These are phyloP conservation scores for Podila clonocystis DNA, from an alignment of 192 early-diverging fungal species.

Conservation along the genomic window DNA sequence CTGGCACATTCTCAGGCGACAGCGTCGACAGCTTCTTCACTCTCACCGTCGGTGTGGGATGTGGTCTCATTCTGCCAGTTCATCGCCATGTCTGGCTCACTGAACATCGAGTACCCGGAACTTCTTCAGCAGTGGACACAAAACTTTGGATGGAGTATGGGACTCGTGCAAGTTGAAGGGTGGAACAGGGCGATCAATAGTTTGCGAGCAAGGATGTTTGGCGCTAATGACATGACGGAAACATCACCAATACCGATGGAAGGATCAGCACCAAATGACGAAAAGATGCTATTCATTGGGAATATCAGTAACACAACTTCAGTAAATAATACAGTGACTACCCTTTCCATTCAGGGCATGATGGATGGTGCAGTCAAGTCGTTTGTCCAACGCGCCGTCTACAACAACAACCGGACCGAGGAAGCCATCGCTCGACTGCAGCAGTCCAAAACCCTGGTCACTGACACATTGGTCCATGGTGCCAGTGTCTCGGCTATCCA, in stretches of 20 bases:
- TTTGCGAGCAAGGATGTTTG: slow-evolving; percentile 16
- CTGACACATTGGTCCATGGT: background rate
- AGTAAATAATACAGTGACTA: background rate
- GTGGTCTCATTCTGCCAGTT: slow-evolving; percentile 51
- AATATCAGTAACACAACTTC: background rate
- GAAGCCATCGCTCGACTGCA: background rate
- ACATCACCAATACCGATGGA: background rate
- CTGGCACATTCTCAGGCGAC: background rate
- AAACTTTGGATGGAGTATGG: slow-evolving; percentile 54
- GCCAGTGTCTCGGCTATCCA: background rate
- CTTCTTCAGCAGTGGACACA: slow-evolving; percentile 42
- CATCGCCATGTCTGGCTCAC: slow-evolving; percentile 42
- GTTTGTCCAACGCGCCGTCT: background rate
- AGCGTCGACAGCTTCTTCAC: slow-evolving; percentile 1
- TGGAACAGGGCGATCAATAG: slow-evolving; percentile 31
- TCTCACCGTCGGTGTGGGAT: slow-evolving; percentile 39
- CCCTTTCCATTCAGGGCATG: slow-evolving; percentile 15
- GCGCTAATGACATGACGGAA: background rate
- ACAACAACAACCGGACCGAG: slow-evolving; percentile 6
- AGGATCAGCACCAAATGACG: background rate
- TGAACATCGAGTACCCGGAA: slow-evolving; percentile 42
- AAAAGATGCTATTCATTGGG: slow-evolving; percentile 1
- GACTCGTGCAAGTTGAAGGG: slow-evolving; percentile 11
- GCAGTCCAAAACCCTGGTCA: background rate
- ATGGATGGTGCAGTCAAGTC: slow-evolving; percentile 6